phyloP scores from a whole-genome alignment of 2,329 filamentous ascomycete genomes.

The Westerdykella aurantiaca region DNA sequence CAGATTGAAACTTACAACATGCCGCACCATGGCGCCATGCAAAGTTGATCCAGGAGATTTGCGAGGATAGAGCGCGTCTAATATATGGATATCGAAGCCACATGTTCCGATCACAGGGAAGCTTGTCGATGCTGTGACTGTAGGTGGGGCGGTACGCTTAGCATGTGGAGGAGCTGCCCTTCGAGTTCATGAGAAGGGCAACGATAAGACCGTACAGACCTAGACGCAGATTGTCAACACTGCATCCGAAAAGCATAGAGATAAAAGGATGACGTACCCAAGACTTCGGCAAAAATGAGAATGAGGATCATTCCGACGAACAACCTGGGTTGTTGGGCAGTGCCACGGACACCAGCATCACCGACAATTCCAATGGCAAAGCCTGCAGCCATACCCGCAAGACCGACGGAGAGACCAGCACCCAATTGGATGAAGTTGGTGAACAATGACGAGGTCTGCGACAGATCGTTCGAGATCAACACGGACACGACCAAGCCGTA shows the following conservation, averaged over 20 bases:
- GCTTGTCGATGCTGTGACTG: slow-evolving; percentile 29
- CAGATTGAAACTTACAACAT: slow-evolving; percentile 33
- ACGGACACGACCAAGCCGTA: slow-evolving; percentile 56
- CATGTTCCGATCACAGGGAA: slow-evolving; percentile 21
- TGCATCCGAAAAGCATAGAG: not conserved
- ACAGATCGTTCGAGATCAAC: slow-evolving; percentile 50
- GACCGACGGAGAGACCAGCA: slow-evolving; percentile 55
- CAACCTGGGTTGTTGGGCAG: slow-evolving; percentile 74
- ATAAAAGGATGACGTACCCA: slow-evolving; percentile 60
- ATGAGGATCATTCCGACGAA: slow-evolving; percentile 99
- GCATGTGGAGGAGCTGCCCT: slow-evolving; percentile 44
- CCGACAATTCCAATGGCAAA: slow-evolving; percentile 62
- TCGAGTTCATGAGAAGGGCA: slow-evolving; percentile 98
- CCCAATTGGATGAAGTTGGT: slow-evolving; percentile 50
- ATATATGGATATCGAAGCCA: slow-evolving; percentile 15
- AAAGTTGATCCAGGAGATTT: slow-evolving; percentile 7
- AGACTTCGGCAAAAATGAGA: slow-evolving; percentile 98
- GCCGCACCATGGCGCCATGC: slow-evolving; percentile 26
- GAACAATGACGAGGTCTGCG: slow-evolving; percentile 44
- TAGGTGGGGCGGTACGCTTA: slow-evolving; percentile 8
- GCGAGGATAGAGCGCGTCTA: slow-evolving; percentile 12
- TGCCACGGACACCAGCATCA: slow-evolving; percentile 83
- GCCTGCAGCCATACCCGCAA: slow-evolving; percentile 87
- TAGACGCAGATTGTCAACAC: slow-evolving; percentile 32
- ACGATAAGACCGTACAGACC: slow-evolving; percentile 99